Base-by-base conservation (phyloP, 495 filamentous ascomycete species). In the Aspergillus olivimuriae region DNA sequence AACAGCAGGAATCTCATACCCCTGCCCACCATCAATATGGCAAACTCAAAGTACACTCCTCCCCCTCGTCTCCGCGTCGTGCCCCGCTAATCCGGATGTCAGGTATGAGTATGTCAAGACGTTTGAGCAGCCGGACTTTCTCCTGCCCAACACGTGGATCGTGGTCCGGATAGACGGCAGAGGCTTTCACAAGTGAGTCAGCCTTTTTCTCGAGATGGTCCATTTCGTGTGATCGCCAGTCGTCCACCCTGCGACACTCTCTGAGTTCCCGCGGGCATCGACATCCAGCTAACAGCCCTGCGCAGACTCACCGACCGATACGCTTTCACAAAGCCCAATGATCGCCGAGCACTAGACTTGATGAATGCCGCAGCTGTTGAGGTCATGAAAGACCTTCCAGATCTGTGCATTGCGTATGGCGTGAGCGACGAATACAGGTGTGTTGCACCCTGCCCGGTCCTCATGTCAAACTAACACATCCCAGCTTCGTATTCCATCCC, bases 381-480 rank as follows among this genome's bases (percentile, higher is more conserved):
- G 4, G 85, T 95, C 42, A 77, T 95, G 75, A 80, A 76, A 48
- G 88, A 95, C 26, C 61, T 96, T 2, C 82, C 86, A 9, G 91
- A 98, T 57, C 77, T 96, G 26, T 74, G 78, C 10, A 80, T 96
- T 50, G 89, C 83, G 1, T 98, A 96, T 50, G 92, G 92, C 5
- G 80, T 92, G 40, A 94, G 88, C 55, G 92, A 98, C 57, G 92
- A 98, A 60, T 97, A 80, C 57, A 92, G 87, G 87, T 84, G 60
- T 38, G 51, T 50, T 16, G 14, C n/a, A 16, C 12, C 14, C 46
- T 38, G 22, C 1, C 19, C 20, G 16, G 24, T 28, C 15, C 36
- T 17, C 15, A 39, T 26, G 5, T 38, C 17, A 32, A 12, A 41
- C 31, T 41, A 32, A 47, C 12, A n/a, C 21, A 9, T 14, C 4